Evolutionary conservation across 2,329 filamentous ascomycete species (phyloP).

Genomic region (Rutstroemia sydowiana): DNA sequence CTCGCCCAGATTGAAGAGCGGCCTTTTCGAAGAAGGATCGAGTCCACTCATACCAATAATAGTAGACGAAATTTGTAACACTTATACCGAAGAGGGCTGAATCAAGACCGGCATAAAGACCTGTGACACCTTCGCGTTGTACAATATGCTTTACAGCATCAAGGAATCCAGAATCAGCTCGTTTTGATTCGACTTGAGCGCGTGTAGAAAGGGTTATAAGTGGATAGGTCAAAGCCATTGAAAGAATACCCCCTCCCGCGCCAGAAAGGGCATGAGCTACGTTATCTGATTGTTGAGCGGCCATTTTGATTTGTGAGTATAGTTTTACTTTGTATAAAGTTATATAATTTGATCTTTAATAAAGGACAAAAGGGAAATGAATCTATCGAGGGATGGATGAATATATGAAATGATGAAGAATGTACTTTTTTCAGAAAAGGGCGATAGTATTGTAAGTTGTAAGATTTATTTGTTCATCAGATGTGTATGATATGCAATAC

Average conservation of each 20-base stretch:
- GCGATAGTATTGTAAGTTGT: too few relatives aligned
- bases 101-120: conserved; percentile 88
- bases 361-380: conserved; percentile 1
- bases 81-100: conserved; percentile 95
- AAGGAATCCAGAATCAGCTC: conserved; percentile 76
- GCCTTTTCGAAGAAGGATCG: conserved; percentile 77
- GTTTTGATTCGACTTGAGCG: conserved; percentile 94
- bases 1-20: conserved; percentile 63
- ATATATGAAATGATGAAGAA: conserved; percentile 10
- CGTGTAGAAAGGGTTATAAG: conserved; percentile 96
- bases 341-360: too few relatives aligned
- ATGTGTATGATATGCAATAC: too few relatives aligned
- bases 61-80: conserved; percentile 99
- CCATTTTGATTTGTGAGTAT: too few relatives aligned
- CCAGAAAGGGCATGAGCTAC: conserved; percentile 91
- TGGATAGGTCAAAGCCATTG: conserved; percentile 92
- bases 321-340: too few relatives aligned
- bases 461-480: conserved; percentile 1
- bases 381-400: too few relatives aligned
- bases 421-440: too few relatives aligned
- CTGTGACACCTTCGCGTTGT: conserved; percentile 79
- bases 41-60: conserved; percentile 99
- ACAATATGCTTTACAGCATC: conserved; percentile 81
- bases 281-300: conserved; percentile 73
- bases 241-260: conserved; percentile 86